These are phyloP conservation scores for Leishmania tropica DNA, from an alignment of 208 protist species.

Conservation along the genomic window DNA sequence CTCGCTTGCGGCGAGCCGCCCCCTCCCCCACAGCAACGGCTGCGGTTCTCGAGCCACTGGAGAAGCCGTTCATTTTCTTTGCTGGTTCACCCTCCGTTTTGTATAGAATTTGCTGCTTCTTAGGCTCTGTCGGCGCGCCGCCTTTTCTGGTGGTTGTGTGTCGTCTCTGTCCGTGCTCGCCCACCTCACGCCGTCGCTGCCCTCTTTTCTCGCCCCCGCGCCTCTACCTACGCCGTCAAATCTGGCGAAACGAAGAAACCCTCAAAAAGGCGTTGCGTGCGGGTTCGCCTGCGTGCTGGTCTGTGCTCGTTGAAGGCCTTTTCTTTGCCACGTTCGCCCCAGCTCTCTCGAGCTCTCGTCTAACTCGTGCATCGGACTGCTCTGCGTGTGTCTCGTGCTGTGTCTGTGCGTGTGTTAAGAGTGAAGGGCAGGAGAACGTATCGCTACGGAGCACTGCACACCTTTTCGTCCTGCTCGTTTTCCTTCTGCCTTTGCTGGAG, in stretches of 20 bases:
- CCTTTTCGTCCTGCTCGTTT: neutral
- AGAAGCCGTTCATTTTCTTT: neutral
- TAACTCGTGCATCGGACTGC: neutral
- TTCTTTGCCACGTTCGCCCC: neutral
- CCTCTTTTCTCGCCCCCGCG: neutral
- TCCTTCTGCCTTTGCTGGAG: neutral
- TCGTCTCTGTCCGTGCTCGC: neutral
- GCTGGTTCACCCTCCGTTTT: neutral
- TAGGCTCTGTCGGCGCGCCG: neutral
- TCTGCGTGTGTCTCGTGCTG: neutral
- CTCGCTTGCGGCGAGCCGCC: neutral
- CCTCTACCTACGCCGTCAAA: neutral
- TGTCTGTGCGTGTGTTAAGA: neutral
- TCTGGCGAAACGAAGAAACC: too few relatives aligned
- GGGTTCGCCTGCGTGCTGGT: neutral
- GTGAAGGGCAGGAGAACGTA: neutral
- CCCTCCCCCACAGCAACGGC: neutral
- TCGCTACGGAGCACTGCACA: neutral
- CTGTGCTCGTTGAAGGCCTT: neutral
- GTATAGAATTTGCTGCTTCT: neutral
- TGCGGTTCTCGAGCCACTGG: neutral
- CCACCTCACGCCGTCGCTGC: neutral
- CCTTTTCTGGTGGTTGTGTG: neutral
- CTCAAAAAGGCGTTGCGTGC: too few relatives aligned
- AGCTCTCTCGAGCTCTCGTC: neutral